A percentile compares a stretch with the other conserved stretches of the same genome.
Conservation (phyloP, 2,329 filamentous ascomycete genomes). For the Colletotrichum incanum region DNA sequence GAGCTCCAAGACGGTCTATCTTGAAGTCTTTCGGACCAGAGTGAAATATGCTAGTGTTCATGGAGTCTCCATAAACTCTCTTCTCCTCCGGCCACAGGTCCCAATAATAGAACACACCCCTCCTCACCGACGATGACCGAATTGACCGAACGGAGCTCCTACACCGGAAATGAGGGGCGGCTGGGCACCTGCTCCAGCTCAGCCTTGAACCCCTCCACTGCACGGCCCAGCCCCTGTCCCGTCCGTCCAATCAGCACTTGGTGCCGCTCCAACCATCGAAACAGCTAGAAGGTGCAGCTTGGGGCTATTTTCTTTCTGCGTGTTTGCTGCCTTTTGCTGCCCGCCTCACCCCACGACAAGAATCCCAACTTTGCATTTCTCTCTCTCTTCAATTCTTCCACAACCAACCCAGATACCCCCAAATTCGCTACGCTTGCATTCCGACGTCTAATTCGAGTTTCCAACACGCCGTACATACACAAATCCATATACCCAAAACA, state of each 20-base stretch:
- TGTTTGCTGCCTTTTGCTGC: conserved; percentile 11
- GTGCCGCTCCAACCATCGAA: conserved; percentile 55
- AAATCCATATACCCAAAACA: neutral
- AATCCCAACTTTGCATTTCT: neutral
- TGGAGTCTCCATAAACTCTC: too few relatives aligned
- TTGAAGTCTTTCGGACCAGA: too few relatives aligned
- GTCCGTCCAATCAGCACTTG: conserved; percentile 51
- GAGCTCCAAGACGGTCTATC: too few relatives aligned
- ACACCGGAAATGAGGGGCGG: neutral
- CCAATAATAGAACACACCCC: neutral
- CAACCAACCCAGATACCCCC: conserved; percentile 44
- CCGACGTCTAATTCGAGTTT: conserved; percentile 10
- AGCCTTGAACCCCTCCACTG: conserved; percentile 43
- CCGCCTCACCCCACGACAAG: conserved; percentile 25
- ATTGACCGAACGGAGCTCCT: neutral
- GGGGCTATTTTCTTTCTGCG: conserved; percentile 46
- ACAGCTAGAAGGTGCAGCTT: conserved; percentile 58
- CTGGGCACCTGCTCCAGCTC: neutral
- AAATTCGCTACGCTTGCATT: conserved; percentile 29
- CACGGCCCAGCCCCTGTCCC: conserved; percentile 44
- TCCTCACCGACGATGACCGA: neutral
- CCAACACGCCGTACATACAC: conserved; percentile 18
- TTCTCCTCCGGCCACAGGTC: neutral
- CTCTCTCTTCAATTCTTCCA: conserved; percentile 26
- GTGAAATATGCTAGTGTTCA: too few relatives aligned